Base-by-base conservation (phyloP, 1,284 basidiomycete species). In the Pascua sp. region DNA sequence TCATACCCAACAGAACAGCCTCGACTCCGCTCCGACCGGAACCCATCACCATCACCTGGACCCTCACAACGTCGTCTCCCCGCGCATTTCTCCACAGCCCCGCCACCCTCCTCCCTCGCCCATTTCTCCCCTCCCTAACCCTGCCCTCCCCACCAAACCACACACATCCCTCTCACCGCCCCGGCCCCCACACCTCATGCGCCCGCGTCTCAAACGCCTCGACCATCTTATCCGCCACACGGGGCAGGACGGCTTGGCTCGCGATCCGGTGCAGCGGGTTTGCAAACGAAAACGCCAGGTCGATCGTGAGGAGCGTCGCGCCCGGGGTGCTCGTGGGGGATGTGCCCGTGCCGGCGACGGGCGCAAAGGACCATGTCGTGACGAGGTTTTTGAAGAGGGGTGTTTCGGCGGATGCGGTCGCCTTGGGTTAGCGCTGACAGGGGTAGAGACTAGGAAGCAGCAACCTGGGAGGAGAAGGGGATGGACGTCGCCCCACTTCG, bases 151-250 rank as follows among this genome's bases (percentile, higher is more conserved):
- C n/a, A n/a, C n/a, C n/a, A n/a, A n/a, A n/a, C n/a, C n/a, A n/a
- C n/a, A n/a, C n/a, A n/a, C n/a, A n/a, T 32, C 24, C 24, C 24
- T 3, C 24, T 43, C 69, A 63, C 47, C 63, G 52, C 11, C 89
- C 87, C 47, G 62, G 52, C 11, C 89, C 87, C 67, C 90, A 91
- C 8, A 92, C 80, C 53, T 82, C 79, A 51, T 81, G 49, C 72
- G 90, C 94, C 39, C 93, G 82, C 65, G 87, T 80, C 76, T 96
- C 90, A 68, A 98, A 98, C 5, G 93, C 93, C 59, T 87, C 80
- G 24, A 97, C 87, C 91, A 96, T 97, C 77, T 88, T 82, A 61
- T 84, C 84, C 9, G 90, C 90, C 10, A 96, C 87, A 70, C 88
- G 85, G 18, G 88, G 88, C 69, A 97, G 91, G 67, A 96, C 91